These are phyloP conservation scores for Annulohypoxylon stygium DNA, from an alignment of 495 filamentous ascomycete species.

Conservation along the genomic window DNA sequence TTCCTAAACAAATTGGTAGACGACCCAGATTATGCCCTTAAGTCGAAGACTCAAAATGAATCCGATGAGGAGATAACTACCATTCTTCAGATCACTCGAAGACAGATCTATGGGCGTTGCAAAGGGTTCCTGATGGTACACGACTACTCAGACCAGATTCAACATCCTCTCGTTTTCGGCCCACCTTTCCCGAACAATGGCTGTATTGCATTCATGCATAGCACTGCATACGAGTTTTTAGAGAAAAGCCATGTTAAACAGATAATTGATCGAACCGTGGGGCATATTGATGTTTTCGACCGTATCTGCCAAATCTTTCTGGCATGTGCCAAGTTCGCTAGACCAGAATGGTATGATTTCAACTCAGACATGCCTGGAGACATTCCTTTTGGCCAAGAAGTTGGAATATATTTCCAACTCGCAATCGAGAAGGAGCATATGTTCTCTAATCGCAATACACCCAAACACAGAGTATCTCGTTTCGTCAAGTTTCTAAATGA, in stretches of 20 bases:
- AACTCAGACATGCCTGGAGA: neutral
- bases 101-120: constrained; percentile 10
- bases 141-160: neutral
- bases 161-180: neutral
- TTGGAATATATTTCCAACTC: neutral
- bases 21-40: neutral
- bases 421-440: neutral
- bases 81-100: neutral
- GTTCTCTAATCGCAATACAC: neutral
- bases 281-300: neutral
- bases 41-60: no score
- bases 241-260: neutral
- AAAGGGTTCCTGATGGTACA: neutral
- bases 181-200: constrained; percentile 1
- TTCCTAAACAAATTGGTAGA: neutral
- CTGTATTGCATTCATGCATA: constrained; percentile 27
- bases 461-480: neutral
- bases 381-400: neutral
- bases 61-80: neutral
- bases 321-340: neutral
- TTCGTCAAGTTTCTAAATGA: neutral
- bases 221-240: constrained; percentile 27
- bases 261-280: neutral
- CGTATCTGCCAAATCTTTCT: constrained; percentile 4
- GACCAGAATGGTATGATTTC: neutral